Base-by-base conservation (phyloP, 306 rosid species). In the Lathyrus tuberosus region DNA sequence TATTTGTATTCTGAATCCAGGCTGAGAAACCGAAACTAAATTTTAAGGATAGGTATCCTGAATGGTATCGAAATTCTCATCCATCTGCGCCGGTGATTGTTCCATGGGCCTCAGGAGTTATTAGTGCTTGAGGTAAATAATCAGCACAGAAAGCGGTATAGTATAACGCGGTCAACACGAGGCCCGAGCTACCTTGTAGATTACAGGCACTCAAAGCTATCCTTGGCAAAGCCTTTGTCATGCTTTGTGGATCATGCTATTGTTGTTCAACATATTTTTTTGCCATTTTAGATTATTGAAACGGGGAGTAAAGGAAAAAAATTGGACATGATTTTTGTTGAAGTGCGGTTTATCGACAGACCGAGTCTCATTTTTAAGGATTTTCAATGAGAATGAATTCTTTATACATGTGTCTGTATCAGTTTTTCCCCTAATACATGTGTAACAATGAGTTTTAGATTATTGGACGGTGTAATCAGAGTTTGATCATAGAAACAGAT, bases 91-190 rank as follows among this genome's bases (percentile, higher is more conserved):
- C 98, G 0, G 16, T 88, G 74, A 63, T 84, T 10, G 96, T 92
- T 73, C 98, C 98, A 8, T 92, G 98, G 98, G 98, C 77, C 61
- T 89, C 98, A 17, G 98, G 98, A 73, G 84, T 89, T 67, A 15
- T 71, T 22, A 78, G 81, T 31, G 62, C 73, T 52, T 81, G 82
- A 82, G 63, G 28, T 40, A 44, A 53, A 33, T 52, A 41, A 47
- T 48, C 73, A 35, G 79, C 69, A 54, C 17, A 31, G 47, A 75
- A 70, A 48, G 57, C 4, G 2, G 37, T 26, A 30, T 56, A 14
- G 10, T 30, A 38, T 71, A 64, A 58, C 51, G 2, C 38, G 67
- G 54, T 60, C 57, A 60, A 41, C 46, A 15, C 7, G 17, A 62
- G 35, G 7, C 70, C 43, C 57, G 73, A 28, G 73, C 59, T 48